Conservation (phyloP, 129 eudicot species). For the Tagetes patula region DNA sequence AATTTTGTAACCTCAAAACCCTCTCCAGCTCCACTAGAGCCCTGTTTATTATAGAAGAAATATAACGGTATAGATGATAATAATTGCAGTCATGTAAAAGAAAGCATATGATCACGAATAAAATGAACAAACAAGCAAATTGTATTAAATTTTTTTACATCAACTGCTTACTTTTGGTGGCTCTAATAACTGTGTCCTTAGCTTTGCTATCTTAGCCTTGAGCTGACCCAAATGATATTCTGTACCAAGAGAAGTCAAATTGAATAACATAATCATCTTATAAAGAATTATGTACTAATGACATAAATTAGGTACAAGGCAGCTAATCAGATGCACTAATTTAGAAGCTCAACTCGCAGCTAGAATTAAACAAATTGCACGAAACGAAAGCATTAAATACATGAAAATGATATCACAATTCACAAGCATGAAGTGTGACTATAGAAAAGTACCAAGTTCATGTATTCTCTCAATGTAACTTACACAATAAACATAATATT, state of each 20-base stretch:
- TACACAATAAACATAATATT: conserved; percentile 10
- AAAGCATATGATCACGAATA: conserved; percentile 10
- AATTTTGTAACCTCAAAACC: conserved; percentile 96
- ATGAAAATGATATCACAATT: conserved; percentile 1
- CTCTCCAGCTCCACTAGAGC: conserved; percentile 89
- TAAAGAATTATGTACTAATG: conserved; percentile 7
- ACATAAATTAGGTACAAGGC: conserved; percentile 5
- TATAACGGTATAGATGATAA: background rate
- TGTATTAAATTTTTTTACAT: background rate
- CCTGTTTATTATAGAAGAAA: conserved; percentile 47
- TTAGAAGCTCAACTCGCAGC: background rate
- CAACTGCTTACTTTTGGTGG: conserved; percentile 86
- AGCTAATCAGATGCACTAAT: background rate
- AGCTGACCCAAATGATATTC: conserved; percentile 99
- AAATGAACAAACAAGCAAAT: conserved; percentile 14
- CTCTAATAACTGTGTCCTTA: conserved; percentile 92
- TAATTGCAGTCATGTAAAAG: background rate
- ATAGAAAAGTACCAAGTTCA: background rate
- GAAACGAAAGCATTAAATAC: background rate
- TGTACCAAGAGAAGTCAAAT: conserved; percentile 24
- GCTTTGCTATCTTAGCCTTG: conserved; percentile 98
- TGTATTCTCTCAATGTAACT: background rate
- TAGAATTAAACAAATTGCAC: background rate
- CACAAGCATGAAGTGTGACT: background rate
- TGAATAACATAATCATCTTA: conserved; percentile 5